Evolutionary conservation across 164 flowering plant genomes (phyloP), one percentile per base, ranked within the genome.

Genomic region (Vitis vinifera): DNA sequence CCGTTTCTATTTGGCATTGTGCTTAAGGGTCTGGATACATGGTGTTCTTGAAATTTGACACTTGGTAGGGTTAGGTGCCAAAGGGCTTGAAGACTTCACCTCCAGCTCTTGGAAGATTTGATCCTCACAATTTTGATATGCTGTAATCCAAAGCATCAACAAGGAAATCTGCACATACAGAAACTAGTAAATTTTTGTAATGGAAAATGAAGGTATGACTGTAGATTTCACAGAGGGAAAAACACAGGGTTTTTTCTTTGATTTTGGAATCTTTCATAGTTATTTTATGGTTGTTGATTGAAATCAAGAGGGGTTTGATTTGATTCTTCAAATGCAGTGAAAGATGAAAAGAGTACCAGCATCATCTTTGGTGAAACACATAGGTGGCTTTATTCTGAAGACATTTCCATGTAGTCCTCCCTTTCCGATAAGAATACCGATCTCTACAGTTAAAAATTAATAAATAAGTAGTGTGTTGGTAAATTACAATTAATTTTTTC

Each of bases 391-490:
- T 76, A 95, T 83, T 71, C 99, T 80, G 86, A 95, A 95, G 17
- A 93, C 97, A 71, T 90, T 95, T 50, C 92, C 97, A 73, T 95
- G 96, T 27, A 92, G 73, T 31, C 99, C 98, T 19, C 99, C 97
- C 81, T 95, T 95, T 30, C 99, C 99, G 14, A 93, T 86, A 17
- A 93, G 82, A 65, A 95, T 68, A 23, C 99, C 98, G n/a, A 91
- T 85, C 67, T 95, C 99, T 95, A 70, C 82, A 83, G 44, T 37
- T 53, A 62, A 29, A 17, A 75, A 63, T 12, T 48, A 51, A 48
- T 8, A 69, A 55, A 63, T 27, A 3, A 59, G 49, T 27, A 59
- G 59, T 71, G 14, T 11, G 29, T 13, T 37, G 44, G 44, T 37
- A 37, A 37, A 37, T 37, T 37, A 37, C 44, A 37, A 37, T 37